Evolutionary conservation across 129 eudicot genomes (phyloP).

Genomic region (Kitagawia praeruptora): DNA sequence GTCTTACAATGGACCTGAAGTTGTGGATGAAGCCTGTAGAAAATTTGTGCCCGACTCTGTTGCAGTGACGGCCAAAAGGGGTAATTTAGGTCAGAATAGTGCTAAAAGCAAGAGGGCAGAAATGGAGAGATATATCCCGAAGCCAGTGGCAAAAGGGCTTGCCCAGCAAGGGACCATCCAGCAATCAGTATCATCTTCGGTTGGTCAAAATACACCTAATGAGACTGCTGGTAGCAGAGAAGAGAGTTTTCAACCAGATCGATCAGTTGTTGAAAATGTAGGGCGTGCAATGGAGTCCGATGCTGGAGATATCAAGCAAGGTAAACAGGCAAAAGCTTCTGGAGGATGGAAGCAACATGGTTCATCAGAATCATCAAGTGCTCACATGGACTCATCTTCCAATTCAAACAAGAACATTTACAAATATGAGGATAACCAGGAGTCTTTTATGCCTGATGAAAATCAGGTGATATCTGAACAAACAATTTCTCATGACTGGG

Average conservation of each 20-base stretch:
- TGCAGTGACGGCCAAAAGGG: slow-evolving; percentile 22
- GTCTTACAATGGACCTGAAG: slow-evolving; percentile 45
- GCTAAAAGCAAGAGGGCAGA: slow-evolving; percentile 84
- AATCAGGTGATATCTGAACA: slow-evolving; percentile 17
- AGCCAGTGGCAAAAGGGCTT: slow-evolving; percentile 24
- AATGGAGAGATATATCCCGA: slow-evolving; percentile 88
- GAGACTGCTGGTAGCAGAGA: slow-evolving; percentile 28
- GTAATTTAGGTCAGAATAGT: slow-evolving; percentile 37
- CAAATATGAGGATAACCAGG: slow-evolving; percentile 23
- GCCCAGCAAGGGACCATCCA: slow-evolving; percentile 59
- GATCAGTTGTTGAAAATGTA: slow-evolving; percentile 1
- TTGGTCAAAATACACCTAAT: slow-evolving; percentile 19
- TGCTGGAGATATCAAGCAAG: slow-evolving; percentile 27
- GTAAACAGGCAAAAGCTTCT: slow-evolving; percentile 38
- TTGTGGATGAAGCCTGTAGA: slow-evolving; percentile 23
- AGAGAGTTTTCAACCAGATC: slow-evolving; percentile 1
- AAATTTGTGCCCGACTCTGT: slow-evolving; percentile 26
- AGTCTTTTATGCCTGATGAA: slow-evolving; percentile 1
- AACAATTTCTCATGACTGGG: slow-evolving; percentile 21
- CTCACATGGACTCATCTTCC: slow-evolving; percentile 24
- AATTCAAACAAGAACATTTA: slow-evolving; percentile 24
- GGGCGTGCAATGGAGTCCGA: slow-evolving; percentile 26
- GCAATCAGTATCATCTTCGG: slow-evolving; percentile 32
- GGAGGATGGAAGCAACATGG: slow-evolving; percentile 55
- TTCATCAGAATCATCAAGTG: slow-evolving; percentile 28